phyloP scores from a whole-genome alignment of 2,329 filamentous ascomycete species.

The Scorias spongiosa region DNA sequence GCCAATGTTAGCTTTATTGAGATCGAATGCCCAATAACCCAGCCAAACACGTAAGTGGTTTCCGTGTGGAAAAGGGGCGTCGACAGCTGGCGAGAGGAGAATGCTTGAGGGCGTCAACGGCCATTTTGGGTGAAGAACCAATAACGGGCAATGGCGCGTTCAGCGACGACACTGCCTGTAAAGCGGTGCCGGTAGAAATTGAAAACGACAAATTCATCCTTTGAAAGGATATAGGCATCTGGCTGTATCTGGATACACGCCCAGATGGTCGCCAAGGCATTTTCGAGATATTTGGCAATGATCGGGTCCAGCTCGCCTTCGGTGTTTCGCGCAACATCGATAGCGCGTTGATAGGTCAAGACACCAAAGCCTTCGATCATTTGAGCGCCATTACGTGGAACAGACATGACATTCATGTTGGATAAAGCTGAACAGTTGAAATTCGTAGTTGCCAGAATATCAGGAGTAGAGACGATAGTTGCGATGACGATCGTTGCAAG shows the following conservation, averaged over 20 bases:
- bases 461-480: no score
- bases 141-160: slow-evolving; percentile 39
- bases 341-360: slow-evolving; percentile 46
- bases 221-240: slow-evolving; percentile 54
- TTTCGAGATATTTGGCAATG: slow-evolving; percentile 50
- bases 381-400: slow-evolving; percentile 23
- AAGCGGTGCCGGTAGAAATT: slow-evolving; percentile 67
- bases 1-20: no score
- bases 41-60: no score
- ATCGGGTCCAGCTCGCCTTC: slow-evolving; percentile 50
- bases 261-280: slow-evolving; percentile 51
- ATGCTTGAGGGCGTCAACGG: neutral
- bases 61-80: no score
- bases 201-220: slow-evolving; percentile 72
- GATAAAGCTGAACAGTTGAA: neutral
- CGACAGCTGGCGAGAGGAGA: neutral
- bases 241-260: slow-evolving; percentile 48
- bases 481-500: no score
- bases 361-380: slow-evolving; percentile 21
- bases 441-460: no score
- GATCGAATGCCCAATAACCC: no score
- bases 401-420: slow-evolving; percentile 19
- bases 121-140: slow-evolving; percentile 30
- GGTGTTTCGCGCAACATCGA: slow-evolving; percentile 62
- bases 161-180: slow-evolving; percentile 34